Conservation (phyloP, 345 rosid species). For the Camelina laxa region DNA sequence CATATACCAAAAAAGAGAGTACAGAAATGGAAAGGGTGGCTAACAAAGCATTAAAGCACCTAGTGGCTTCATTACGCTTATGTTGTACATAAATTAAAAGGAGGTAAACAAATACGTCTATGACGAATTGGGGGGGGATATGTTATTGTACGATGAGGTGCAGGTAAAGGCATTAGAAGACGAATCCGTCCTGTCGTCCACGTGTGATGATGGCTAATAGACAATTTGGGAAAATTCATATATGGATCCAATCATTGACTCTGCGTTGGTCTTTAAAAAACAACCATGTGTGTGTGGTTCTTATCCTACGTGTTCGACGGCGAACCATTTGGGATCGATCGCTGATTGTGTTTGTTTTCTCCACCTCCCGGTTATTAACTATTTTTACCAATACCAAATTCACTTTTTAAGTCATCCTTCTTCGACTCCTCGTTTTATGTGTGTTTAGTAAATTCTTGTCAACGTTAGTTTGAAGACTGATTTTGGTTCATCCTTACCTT, state of each 20-base stretch:
- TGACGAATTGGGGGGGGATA: slow-evolving; percentile 1
- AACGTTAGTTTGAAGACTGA: background rate
- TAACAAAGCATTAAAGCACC: slow-evolving; percentile 49
- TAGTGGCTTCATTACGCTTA: slow-evolving; percentile 26
- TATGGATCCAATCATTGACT: slow-evolving; percentile 45
- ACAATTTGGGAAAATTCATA: background rate
- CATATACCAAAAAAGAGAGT: too few species aligned
- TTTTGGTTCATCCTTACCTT: background rate
- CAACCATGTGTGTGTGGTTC: slow-evolving; percentile 23
- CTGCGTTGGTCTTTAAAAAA: slow-evolving; percentile 17
- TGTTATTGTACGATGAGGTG: slow-evolving; percentile 26
- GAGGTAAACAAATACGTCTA: slow-evolving; percentile 27
- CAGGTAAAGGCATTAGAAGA: background rate
- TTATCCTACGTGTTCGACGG: slow-evolving; percentile 27
- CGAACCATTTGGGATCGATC: slow-evolving; percentile 12
- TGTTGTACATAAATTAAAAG: background rate
- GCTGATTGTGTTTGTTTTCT: too few species aligned
- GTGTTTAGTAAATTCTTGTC: background rate
- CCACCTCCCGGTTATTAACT: too few species aligned
- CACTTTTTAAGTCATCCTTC: background rate
- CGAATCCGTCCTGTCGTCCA: background rate
- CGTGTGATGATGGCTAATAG: slow-evolving; percentile 26
- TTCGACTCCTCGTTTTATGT: background rate
- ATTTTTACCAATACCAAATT: background rate
- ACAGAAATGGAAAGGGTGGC: slow-evolving; percentile 20